phyloP scores from a whole-genome alignment of 2,329 filamentous ascomycete genomes.

The Aureobasidium subglaciale region DNA sequence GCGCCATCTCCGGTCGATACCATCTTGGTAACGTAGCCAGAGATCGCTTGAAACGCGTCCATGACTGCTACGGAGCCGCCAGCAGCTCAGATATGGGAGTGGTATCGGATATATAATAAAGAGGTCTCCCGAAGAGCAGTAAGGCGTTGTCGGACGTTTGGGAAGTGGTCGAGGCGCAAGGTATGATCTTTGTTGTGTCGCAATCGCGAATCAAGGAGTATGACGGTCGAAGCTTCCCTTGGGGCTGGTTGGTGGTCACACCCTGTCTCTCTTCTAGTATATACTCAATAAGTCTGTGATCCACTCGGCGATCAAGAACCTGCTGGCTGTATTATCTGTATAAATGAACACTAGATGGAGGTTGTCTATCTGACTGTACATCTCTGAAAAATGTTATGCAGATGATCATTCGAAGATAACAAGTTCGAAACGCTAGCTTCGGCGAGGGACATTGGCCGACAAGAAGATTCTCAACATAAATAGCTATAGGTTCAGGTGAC shows the following conservation, averaged over 20 bases:
- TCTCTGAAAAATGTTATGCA: too few relatives aligned
- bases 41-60: conserved; percentile 89
- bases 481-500: background rate
- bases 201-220: background rate
- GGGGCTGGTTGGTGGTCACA: background rate
- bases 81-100: background rate
- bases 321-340: too few relatives aligned
- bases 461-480: background rate
- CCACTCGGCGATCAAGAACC: background rate
- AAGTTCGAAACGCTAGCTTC: background rate
- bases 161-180: too few relatives aligned
- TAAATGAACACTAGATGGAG: too few relatives aligned
- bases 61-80: conserved; percentile 42
- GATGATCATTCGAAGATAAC: too few relatives aligned
- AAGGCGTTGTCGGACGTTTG: background rate
- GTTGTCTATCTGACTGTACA: too few relatives aligned
- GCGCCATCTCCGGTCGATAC: conserved; percentile 67
- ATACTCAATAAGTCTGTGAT: too few relatives aligned
- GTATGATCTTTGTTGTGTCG: background rate
- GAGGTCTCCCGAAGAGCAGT: too few relatives aligned
- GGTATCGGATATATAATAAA: too few relatives aligned
- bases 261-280: background rate
- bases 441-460: background rate
- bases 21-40: conserved; percentile 95
- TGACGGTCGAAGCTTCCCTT: conserved; percentile 6